Conservation (phyloP, 208 protist species). For the Leishmania guyanensis region DNA sequence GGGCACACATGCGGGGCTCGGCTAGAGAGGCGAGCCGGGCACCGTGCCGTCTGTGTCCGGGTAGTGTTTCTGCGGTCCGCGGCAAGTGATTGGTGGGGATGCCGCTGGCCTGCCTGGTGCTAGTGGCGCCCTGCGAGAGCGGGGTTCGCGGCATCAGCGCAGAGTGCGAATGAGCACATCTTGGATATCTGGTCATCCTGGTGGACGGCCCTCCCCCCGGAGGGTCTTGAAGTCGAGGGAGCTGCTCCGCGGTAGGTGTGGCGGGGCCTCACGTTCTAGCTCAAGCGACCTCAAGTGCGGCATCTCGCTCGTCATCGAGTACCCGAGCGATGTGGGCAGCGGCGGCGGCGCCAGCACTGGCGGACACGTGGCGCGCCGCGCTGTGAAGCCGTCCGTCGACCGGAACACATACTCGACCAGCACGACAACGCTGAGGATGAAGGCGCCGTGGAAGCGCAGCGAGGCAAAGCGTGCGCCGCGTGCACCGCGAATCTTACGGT, state of each 20-base stretch:
- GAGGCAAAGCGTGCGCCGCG: constrained; percentile 59
- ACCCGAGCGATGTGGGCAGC: constrained; percentile 42
- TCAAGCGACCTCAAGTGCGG: constrained; percentile 57
- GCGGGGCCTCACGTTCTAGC: constrained; percentile 38
- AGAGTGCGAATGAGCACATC: neutral
- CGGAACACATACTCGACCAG: constrained; percentile 65
- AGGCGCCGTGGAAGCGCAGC: constrained; percentile 54
- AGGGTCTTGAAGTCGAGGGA: constrained; percentile 18
- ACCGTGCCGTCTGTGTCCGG: neutral
- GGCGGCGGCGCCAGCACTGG: constrained; percentile 68
- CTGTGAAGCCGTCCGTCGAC: constrained; percentile 37
- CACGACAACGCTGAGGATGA: constrained; percentile 38
- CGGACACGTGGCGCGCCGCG: constrained; percentile 43
- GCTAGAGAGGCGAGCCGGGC: neutral
- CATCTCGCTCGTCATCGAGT: constrained; percentile 65
- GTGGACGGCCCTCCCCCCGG: neutral
- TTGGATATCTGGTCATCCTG: neutral
- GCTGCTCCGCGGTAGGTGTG: constrained; percentile 41
- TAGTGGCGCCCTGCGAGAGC: neutral
- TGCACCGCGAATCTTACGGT: constrained; percentile 60
- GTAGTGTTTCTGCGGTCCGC: neutral
- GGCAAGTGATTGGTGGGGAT: neutral
- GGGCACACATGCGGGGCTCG: neutral
- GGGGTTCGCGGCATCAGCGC: neutral
- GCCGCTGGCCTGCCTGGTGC: neutral